Percentiles rank a stretch among this genome's conserved stretches.
Evolutionary conservation across 2,329 filamentous ascomycete genomes (phyloP).

Genomic region (Penicillium corylophilum): DNA sequence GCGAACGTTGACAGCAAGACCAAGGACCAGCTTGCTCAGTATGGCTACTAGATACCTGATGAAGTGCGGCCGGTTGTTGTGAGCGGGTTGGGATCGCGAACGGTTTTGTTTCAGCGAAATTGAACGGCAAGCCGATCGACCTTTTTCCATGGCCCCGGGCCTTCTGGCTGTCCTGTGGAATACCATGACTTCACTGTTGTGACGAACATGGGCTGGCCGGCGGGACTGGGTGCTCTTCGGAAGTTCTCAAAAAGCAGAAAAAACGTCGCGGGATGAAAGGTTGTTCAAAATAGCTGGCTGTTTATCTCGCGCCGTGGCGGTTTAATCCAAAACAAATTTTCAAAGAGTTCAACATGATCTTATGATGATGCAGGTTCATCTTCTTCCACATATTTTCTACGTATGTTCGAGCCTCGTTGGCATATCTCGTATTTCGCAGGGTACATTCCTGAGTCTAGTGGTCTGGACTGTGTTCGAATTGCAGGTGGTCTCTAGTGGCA

Average conservation of each 20-base stretch:
- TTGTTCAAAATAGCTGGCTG: conserved; percentile 44
- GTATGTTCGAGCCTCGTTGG: neutral
- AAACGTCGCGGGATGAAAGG: conserved; percentile 43
- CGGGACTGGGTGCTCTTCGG: conserved; percentile 30
- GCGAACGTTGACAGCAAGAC: conserved; percentile 84
- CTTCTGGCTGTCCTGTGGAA: conserved; percentile 30
- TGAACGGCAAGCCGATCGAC: conserved; percentile 43
- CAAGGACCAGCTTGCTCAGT: conserved; percentile 81
- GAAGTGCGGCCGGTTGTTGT: conserved; percentile 41
- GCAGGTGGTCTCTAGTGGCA: too few relatives aligned
- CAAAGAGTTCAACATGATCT: conserved; percentile 39
- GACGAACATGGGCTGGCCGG: conserved; percentile 34
- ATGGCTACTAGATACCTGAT: conserved; percentile 74
- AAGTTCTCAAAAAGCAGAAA: conserved; percentile 32
- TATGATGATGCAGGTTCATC: conserved; percentile 28
- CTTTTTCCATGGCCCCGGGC: conserved; percentile 30
- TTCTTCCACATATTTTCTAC: conserved; percentile 8
- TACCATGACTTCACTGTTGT: conserved; percentile 35
- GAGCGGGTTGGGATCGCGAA: conserved; percentile 42
- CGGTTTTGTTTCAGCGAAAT: conserved; percentile 42
- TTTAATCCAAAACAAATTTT: conserved; percentile 44
- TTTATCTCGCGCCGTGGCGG: conserved; percentile 42
- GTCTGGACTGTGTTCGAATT: too few relatives aligned
- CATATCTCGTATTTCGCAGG: neutral
- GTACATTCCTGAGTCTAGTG: too few relatives aligned